phyloP scores from a whole-genome alignment of 495 filamentous ascomycete species.

The Penicillium bovifimosum region DNA sequence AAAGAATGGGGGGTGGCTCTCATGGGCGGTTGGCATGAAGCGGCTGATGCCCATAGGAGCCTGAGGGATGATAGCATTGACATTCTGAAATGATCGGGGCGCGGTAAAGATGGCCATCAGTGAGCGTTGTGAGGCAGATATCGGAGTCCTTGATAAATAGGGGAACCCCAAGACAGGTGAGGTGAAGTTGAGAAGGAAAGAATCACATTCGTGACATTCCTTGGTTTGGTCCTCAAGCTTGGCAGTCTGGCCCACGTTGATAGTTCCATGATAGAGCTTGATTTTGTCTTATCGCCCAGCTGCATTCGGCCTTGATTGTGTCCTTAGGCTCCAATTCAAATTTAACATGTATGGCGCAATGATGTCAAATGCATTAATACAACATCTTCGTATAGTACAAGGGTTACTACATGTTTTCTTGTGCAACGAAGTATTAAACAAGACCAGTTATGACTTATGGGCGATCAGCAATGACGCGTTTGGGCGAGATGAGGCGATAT shows the following conservation, averaged over 20 bases:
- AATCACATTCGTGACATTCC: neutral
- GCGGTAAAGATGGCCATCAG: constrained; percentile 50
- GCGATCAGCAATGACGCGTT: neutral
- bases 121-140: neutral
- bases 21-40: constrained; percentile 29
- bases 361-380: neutral
- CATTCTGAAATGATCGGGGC: constrained; percentile 62
- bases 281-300: neutral
- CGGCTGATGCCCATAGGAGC: constrained; percentile 30
- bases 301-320: too few species aligned
- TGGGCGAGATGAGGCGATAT: neutral
- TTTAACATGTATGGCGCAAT: neutral
- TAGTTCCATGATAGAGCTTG: constrained; percentile 2
- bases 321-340: neutral
- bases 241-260: constrained; percentile 8
- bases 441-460: too few species aligned
- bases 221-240: neutral
- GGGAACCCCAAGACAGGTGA: neutral
- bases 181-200: neutral
- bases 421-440: neutral
- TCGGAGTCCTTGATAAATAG: neutral
- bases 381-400: neutral
- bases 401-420: neutral
- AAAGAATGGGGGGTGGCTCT: constrained; percentile 60
- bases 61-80: constrained; percentile 35